Base-by-base conservation (phyloP, 2,329 filamentous ascomycete species). In the Dothiorella sarmentorum region DNA sequence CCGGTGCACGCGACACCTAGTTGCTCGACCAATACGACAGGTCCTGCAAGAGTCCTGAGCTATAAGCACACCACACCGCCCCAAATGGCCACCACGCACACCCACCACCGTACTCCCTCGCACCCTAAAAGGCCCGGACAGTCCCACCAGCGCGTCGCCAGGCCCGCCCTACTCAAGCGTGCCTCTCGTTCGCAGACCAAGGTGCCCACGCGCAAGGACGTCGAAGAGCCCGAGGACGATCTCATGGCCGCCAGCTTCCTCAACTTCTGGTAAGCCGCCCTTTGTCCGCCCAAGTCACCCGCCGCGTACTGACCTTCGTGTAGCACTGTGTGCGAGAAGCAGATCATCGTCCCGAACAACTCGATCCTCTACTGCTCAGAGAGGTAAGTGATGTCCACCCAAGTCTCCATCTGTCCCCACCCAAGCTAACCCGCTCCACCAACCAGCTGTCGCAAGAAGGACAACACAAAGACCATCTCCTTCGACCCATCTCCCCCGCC, bases 301-400 rank as follows among this genome's bases (percentile, higher is more conserved):
- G 26, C 20, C 27, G 37, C 15, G 20, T 40, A 27, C n/a, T n/a
- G n/a, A n/a, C n/a, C n/a, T n/a, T n/a, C 27, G 29, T 33, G 35
- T 67, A 86, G 84, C 72, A 80, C 84, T 62, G 85, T 81, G 67
- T 87, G 84, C 71, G 84, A 87, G 70, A 85, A 80, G 69, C 84
- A 86, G 73, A 86, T 87, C 65, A 79, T 83, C 56, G 78, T 81
- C 29, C 84, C 84, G 15, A 80, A 80, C 69, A 82, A 82, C 67
- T 78, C 78, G 15, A 77, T 85, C 38, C 75, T 87, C 43, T 87
- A 87, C 69, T 87, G 84, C 74, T 86, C 83, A 53, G 82, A 86
- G 75, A 80, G 80, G 83, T 86, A 77, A 68, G 76, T 45, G 24
- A 17, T 18, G 33, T 29, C 35, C 18, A 13, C 45, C 3, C 13